phyloP scores from a whole-genome alignment of 2,329 filamentous ascomycete genomes.

The Cercospora nicotianae region DNA sequence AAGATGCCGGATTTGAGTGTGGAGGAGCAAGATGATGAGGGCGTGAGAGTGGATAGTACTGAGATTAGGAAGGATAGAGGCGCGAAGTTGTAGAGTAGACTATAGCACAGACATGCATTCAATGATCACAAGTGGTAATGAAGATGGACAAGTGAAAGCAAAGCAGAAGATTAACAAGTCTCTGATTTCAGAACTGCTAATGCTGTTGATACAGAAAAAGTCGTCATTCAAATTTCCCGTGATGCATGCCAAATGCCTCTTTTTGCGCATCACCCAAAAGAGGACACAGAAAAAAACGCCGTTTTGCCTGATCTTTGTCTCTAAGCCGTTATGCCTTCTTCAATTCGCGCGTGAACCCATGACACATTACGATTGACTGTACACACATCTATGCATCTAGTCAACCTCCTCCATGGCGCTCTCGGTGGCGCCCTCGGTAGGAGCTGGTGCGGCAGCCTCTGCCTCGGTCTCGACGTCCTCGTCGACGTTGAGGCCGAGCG shows the following conservation, averaged over 20 bases:
- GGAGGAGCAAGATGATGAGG: conserved; percentile 77
- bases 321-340: conserved; percentile 22
- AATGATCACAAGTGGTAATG: not conserved
- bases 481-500: conserved; percentile 94
- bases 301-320: conserved; percentile 18
- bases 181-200: conserved; percentile 18
- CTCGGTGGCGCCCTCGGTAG: conserved; percentile 69
- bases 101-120: not conserved
- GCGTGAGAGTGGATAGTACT: conserved; percentile 67
- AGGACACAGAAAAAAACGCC: conserved; percentile 16
- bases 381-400: conserved; percentile 54
- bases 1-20: conserved; percentile 69
- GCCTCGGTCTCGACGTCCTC: conserved; percentile 76
- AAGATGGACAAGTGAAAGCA: not conserved
- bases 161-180: conserved; percentile 10
- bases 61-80: conserved; percentile 1
- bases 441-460: conserved; percentile 59
- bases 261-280: conserved; percentile 15
- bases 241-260: conserved; percentile 18
- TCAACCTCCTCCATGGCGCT: conserved; percentile 99
- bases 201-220: conserved; percentile 19
- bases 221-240: conserved; percentile 13
- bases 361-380: conserved; percentile 24
- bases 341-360: conserved; percentile 22
- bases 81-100: not conserved